phyloP scores from a whole-genome alignment of 345 rosid genomes.

The Aquilaria yunnanensis region DNA sequence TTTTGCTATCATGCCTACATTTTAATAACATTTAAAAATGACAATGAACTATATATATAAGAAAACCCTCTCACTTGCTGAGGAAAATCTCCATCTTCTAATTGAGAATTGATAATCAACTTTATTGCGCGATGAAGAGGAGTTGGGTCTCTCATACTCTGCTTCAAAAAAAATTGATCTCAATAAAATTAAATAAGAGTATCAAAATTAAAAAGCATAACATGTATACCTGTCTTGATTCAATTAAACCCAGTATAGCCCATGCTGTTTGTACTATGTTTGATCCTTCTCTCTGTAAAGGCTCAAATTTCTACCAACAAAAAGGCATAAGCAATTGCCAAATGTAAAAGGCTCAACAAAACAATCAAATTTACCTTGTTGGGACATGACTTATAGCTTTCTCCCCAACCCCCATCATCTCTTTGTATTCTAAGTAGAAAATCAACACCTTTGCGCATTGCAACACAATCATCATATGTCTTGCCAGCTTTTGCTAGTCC shows the following conservation, averaged over 20 bases:
- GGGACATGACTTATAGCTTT: constrained; percentile 32
- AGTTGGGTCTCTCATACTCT: constrained; percentile 46
- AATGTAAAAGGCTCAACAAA: neutral
- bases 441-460: constrained; percentile 23
- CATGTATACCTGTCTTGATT: constrained; percentile 22
- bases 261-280: constrained; percentile 35
- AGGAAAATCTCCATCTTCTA: constrained; percentile 62
- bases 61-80: constrained; percentile 34
- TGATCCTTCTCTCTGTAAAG: constrained; percentile 25
- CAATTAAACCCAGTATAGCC: constrained; percentile 33
- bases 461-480: constrained; percentile 16
- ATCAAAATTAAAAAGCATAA: neutral
- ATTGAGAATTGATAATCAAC: constrained; percentile 60
- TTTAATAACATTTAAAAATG: no score
- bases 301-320: constrained; percentile 19
- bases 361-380: constrained; percentile 11
- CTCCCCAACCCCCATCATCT: constrained; percentile 37
- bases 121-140: constrained; percentile 66
- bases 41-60: neutral
- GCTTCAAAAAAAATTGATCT: neutral
- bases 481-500: constrained; percentile 24
- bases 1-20: no score
- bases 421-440: constrained; percentile 24
- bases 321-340: neutral
- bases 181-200: neutral